Conservation (phyloP, 768 basidiomycete genomes). For the Hemileccinum rubropunctum region DNA sequence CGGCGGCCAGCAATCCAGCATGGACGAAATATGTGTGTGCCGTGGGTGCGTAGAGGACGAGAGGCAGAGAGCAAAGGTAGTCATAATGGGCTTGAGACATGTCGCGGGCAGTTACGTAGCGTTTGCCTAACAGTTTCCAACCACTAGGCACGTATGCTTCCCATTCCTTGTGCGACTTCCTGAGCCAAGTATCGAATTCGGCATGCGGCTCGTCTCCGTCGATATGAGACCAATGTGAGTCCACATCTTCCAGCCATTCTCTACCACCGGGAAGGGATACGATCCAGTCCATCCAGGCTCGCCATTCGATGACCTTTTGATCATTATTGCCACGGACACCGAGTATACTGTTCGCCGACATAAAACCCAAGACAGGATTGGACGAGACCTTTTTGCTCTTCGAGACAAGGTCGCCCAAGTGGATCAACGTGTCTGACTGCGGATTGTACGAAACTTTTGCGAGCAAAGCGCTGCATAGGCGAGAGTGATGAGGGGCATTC, state of each 20-base stretch:
- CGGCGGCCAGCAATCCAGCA: conserved; percentile 74
- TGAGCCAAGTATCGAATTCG: conserved; percentile 39
- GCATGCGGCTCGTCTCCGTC: conserved; percentile 24
- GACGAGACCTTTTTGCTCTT: conserved; percentile 61
- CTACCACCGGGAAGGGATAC: conserved; percentile 36
- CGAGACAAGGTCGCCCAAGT: conserved; percentile 79
- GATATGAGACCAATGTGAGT: conserved; percentile 39
- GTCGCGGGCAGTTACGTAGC: conserved; percentile 70
- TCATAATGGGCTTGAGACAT: conserved; percentile 60
- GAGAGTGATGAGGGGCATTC: conserved; percentile 1
- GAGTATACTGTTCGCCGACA: conserved; percentile 59
- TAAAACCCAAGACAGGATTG: conserved; percentile 57
- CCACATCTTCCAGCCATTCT: conserved; percentile 56
- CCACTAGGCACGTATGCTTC: conserved; percentile 54
- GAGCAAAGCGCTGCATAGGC: conserved; percentile 54
- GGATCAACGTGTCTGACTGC: conserved; percentile 65
- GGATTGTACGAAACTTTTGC: conserved; percentile 57
- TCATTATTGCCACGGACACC: conserved; percentile 96
- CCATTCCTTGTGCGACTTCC: conserved; percentile 39
- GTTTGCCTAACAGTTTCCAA: conserved; percentile 74
- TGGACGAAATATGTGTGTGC: conserved; percentile 80
- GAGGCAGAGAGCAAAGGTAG: conserved; percentile 76
- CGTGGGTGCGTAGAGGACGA: conserved; percentile 69
- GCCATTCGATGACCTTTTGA: conserved; percentile 88
- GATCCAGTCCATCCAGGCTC: conserved; percentile 84